Percentiles rank a stretch among this genome's conserved stretches.
These are phyloP conservation scores for Biscogniauxia mediterranea DNA, from an alignment of 2,329 filamentous ascomycete genomes.

Conservation along the genomic window DNA sequence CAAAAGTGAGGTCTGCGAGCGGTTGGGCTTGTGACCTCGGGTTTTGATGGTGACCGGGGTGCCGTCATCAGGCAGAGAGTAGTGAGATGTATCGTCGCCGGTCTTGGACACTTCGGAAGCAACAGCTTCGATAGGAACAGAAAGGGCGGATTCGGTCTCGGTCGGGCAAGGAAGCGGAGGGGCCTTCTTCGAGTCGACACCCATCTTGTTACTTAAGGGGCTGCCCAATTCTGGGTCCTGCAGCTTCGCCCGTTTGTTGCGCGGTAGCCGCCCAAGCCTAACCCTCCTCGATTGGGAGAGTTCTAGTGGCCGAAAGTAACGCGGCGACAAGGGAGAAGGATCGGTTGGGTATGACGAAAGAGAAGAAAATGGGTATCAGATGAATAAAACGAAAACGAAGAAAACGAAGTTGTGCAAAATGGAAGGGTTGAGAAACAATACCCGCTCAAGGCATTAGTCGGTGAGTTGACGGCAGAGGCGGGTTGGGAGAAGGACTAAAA, in stretches of 20 bases:
- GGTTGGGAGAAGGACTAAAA: background rate
- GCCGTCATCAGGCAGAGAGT: slow-evolving; percentile 81
- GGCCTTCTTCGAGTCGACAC: slow-evolving; percentile 53
- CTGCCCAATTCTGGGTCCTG: slow-evolving; percentile 6
- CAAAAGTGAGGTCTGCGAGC: slow-evolving; percentile 84
- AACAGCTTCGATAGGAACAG: slow-evolving; percentile 61
- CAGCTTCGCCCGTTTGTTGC: background rate
- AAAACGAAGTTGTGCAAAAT: slow-evolving; percentile 5
- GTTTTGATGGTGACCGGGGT: slow-evolving; percentile 91
- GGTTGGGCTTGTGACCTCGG: slow-evolving; percentile 54
- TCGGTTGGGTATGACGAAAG: slow-evolving; percentile 7
- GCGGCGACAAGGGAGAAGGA: slow-evolving; percentile 15
- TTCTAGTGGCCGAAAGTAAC: slow-evolving; percentile 8
- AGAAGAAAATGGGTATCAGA: background rate
- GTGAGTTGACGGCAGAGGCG: slow-evolving; percentile 1
- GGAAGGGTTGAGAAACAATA: slow-evolving; percentile 6
- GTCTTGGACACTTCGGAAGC: slow-evolving; percentile 65
- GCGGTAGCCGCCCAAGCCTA: slow-evolving; percentile 13
- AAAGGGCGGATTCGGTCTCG: slow-evolving; percentile 62
- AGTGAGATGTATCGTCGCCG: slow-evolving; percentile 69
- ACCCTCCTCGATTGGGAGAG: slow-evolving; percentile 15
- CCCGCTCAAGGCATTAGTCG: slow-evolving; percentile 11
- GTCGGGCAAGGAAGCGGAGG: slow-evolving; percentile 77
- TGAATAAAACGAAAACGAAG: slow-evolving; percentile 3
- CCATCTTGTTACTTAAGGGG: slow-evolving; percentile 45